Base-by-base conservation (phyloP, 176 grass and related monocot species). In the Bonia amplexicaulis region DNA sequence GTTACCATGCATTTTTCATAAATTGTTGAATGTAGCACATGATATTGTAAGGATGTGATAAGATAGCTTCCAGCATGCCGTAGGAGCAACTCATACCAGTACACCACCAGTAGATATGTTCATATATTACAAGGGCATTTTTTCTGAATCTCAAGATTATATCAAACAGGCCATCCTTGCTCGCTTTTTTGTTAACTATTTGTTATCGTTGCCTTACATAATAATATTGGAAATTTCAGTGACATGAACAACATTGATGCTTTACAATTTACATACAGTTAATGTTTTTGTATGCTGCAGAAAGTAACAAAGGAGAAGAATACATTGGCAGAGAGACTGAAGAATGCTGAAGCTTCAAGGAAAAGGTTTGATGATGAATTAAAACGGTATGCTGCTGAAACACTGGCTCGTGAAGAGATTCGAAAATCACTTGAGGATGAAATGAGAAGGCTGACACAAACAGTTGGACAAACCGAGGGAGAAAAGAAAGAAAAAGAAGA, bases 401-500 rank as follows among this genome's bases (percentile, higher is more conserved):
- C 88, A 62, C 85, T 84, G 73, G 89, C 75, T 75, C 83, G 80
- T 16, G 90, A 95, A 71, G 93, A 92, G 69, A 76, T 92, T 79
- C 86, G 79, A 51, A 80, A 92, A 85, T 93, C 91, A 78, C 90
- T 96, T 70, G 86, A 90, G 59, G 84, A 78, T 90, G 96, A 99
- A 89, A 90, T 99, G 45, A 85, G 91, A 75, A 90, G 85, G 86
- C 79, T 99, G 70, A 92, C 90, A 40, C 78, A 91, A 54, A 90
- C 84, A 37, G 90, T 96, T 80, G 89, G 90, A 66, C 88, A 92
- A 87, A 90, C 71, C 4, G 93, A 96, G 69, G 93, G 81, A 63
- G 91, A 94, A 82, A 99, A 96, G 84, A 86, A 85, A 85, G 93
- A 94, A 78, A 99, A 96, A 70, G 93, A 96, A 92, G 93, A 86